These are phyloP conservation scores for Liquidambar formosana DNA, from an alignment of 164 flowering plant genomes.

Conservation along the genomic window DNA sequence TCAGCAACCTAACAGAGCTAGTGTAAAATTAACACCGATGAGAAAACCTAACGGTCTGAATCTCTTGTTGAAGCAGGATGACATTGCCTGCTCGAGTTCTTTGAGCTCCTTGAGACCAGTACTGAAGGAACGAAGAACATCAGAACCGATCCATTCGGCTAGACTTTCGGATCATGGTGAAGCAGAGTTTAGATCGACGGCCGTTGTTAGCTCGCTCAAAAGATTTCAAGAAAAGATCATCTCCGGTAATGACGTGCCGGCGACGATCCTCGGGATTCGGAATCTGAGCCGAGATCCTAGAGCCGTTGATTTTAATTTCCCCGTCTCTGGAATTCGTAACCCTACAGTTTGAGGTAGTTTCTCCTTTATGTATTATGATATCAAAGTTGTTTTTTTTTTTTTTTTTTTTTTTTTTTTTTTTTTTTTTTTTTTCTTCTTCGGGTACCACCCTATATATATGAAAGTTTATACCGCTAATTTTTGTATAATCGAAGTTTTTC, in stretches of 20 bases:
- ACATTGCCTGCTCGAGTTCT: slow-evolving; percentile 15
- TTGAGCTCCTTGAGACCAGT: slow-evolving; percentile 14
- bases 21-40: too few species aligned
- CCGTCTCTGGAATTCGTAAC: not conserved
- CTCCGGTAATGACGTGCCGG: not conserved
- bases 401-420: not conserved
- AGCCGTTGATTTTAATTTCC: not conserved
- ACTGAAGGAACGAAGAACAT: slow-evolving; percentile 18
- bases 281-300: slow-evolving; percentile 8
- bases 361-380: not conserved
- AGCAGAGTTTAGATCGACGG: slow-evolving; percentile 22
- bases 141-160: not conserved
- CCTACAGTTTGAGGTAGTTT: slow-evolving; percentile 1
- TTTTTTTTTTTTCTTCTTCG: too few species aligned
- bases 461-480: too few species aligned
- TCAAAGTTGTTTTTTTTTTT: not conserved
- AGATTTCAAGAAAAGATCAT: not conserved
- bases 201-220: slow-evolving; percentile 10
- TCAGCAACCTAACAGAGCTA: not conserved
- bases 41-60: not conserved
- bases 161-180: not conserved
- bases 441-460: too few species aligned
- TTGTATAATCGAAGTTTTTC: too few species aligned
- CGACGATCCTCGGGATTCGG: not conserved
- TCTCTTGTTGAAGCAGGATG: slow-evolving; percentile 17